These are phyloP conservation scores for Monosporascus sp. DNA, from an alignment of 2,329 filamentous ascomycete genomes.

Conservation along the genomic window DNA sequence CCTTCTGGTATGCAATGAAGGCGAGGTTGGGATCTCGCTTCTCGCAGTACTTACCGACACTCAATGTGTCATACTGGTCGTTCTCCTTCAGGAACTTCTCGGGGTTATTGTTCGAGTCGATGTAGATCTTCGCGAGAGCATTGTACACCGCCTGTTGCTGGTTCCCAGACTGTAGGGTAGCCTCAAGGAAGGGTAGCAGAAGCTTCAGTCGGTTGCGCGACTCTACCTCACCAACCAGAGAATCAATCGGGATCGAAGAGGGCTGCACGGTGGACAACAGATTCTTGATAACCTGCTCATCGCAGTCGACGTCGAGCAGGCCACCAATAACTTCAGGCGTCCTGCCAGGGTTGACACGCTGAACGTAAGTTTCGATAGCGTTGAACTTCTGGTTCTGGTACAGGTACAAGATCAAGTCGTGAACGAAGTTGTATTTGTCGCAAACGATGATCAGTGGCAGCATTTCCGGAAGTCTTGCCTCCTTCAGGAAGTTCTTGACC, in stretches of 20 bases:
- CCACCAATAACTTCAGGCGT: constrained; percentile 92
- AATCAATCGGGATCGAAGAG: constrained; percentile 83
- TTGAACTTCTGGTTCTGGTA: constrained; percentile 99
- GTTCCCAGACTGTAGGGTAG: constrained; percentile 82
- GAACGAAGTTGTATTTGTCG: constrained; percentile 98
- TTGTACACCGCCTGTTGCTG: constrained; percentile 97
- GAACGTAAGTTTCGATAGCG: constrained; percentile 96
- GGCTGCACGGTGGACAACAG: constrained; percentile 81
- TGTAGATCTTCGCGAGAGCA: constrained; percentile 97
- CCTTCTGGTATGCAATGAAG: constrained; percentile 93
- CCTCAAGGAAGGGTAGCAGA: constrained; percentile 90
- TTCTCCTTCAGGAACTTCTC: constrained; percentile 98
- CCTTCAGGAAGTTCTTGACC: constrained; percentile 99
- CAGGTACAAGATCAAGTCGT: constrained; percentile 91
- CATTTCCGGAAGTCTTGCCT: constrained; percentile 86
- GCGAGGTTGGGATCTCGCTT: constrained; percentile 96
- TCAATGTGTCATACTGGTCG: constrained; percentile 88
- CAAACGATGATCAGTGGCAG: constrained; percentile 96
- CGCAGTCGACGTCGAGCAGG: constrained; percentile 92
- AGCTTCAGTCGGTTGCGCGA: constrained; percentile 92
- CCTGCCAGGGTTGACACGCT: constrained; percentile 87
- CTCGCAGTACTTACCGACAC: constrained; percentile 96
- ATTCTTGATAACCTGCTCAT: constrained; percentile 93
- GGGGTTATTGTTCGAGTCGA: constrained; percentile 96
- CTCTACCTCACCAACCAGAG: constrained; percentile 93